phyloP scores from a whole-genome alignment of 2,329 filamentous ascomycete species.

The Aspergillus sclerotialis region DNA sequence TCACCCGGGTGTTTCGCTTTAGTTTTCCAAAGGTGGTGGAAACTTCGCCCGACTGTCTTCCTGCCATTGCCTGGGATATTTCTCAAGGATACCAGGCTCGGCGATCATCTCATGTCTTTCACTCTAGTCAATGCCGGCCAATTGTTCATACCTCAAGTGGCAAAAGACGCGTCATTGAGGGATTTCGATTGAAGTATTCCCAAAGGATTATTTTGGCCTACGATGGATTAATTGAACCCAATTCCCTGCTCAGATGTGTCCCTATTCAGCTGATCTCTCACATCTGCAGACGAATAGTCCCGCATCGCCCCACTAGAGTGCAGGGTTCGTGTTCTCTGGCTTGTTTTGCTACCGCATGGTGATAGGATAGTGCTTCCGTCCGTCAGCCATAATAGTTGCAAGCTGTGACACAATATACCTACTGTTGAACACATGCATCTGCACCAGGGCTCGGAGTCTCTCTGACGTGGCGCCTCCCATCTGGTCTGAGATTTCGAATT shows the following conservation, averaged over 20 bases:
- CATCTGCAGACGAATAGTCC: slow-evolving; percentile 33
- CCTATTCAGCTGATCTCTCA: slow-evolving; percentile 36
- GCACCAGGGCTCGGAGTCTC: slow-evolving; percentile 30
- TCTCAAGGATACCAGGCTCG: not conserved
- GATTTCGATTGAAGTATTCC: slow-evolving; percentile 23
- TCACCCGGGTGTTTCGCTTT: too few relatives aligned
- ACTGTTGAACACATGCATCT: slow-evolving; percentile 30
- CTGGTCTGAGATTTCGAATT: slow-evolving; percentile 22
- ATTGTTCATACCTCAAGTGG: slow-evolving; percentile 21
- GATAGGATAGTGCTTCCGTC: slow-evolving; percentile 26
- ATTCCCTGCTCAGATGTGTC: slow-evolving; percentile 17
- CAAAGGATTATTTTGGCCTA: slow-evolving; percentile 8
- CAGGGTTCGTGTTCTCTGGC: slow-evolving; percentile 25
- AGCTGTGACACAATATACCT: slow-evolving; percentile 27
- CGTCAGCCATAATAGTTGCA: slow-evolving; percentile 25
- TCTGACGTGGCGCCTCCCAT: slow-evolving; percentile 35
- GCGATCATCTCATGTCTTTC: slow-evolving; percentile 22
- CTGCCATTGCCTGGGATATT: not conserved
- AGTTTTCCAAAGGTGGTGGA: not conserved
- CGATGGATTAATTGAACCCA: slow-evolving; percentile 14
- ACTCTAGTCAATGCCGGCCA: slow-evolving; percentile 20
- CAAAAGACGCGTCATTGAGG: slow-evolving; percentile 24
- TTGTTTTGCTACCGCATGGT: slow-evolving; percentile 18
- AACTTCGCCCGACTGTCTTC: too few relatives aligned
- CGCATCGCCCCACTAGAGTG: slow-evolving; percentile 32